These are phyloP conservation scores for Scedosporium dehoogii DNA, from an alignment of 2,329 filamentous ascomycete species.

Conservation along the genomic window DNA sequence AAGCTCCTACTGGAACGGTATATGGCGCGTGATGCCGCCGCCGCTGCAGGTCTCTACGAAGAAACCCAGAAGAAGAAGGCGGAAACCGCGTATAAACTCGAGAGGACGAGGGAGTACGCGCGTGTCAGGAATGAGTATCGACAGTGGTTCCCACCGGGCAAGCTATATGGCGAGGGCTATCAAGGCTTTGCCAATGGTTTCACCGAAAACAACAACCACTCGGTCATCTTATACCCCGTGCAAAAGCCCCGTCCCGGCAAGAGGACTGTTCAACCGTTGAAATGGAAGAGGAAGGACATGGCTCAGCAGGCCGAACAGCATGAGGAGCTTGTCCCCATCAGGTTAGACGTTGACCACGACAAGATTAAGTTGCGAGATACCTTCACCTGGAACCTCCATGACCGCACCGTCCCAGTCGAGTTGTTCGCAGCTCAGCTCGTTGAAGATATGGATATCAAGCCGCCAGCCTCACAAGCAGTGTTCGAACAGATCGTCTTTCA, in stretches of 20 bases:
- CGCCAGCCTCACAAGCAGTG: constrained; percentile 56
- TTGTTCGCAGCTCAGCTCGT: constrained; percentile 82
- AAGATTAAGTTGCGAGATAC: constrained; percentile 94
- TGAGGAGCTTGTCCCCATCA: constrained; percentile 84
- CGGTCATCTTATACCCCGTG: constrained; percentile 68
- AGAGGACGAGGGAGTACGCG: constrained; percentile 62
- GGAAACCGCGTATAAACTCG: constrained; percentile 51
- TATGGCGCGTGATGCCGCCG: constrained; percentile 43
- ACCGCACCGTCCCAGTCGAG: constrained; percentile 69
- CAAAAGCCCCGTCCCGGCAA: constrained; percentile 69
- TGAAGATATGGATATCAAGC: constrained; percentile 78
- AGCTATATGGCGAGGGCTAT: constrained; percentile 66
- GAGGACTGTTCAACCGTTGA: constrained; percentile 62
- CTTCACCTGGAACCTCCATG: constrained; percentile 97
- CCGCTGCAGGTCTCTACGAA: constrained; percentile 40
- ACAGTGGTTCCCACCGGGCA: constrained; percentile 43
- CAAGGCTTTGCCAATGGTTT: constrained; percentile 79
- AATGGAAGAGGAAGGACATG: constrained; percentile 70
- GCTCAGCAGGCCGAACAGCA: constrained; percentile 78
- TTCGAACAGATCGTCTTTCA: constrained; percentile 53
- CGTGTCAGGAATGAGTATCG: constrained; percentile 45
- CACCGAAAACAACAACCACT: constrained; percentile 60
- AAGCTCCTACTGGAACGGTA: constrained; percentile 44
- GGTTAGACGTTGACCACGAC: constrained; percentile 89
- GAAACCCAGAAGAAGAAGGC: constrained; percentile 44